phyloP scores from a whole-genome alignment of 139 green algal species.

The Nannochloris sp. region DNA sequence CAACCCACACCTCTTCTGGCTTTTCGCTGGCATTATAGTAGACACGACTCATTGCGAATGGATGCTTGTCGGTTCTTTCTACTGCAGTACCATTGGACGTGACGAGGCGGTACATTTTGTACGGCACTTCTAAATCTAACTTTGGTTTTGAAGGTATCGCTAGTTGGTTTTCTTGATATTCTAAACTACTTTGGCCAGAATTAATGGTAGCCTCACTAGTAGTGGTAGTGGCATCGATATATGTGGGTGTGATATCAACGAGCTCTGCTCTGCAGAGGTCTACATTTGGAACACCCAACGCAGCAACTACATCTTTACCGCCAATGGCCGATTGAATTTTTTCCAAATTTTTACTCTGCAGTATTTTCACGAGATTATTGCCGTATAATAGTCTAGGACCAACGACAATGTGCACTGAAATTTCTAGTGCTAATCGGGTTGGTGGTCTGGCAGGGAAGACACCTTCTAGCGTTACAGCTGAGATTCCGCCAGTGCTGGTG shows the following conservation, averaged over 20 bases:
- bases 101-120: slow-evolving; percentile 57
- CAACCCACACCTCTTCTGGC: slow-evolving; percentile 43
- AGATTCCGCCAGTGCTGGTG: background rate
- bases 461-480: slow-evolving; percentile 3
- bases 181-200: no score
- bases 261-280: background rate
- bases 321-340: no score
- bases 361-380: background rate
- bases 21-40: slow-evolving; percentile 38
- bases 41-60: slow-evolving; percentile 66
- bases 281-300: background rate
- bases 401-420: slow-evolving; percentile 4
- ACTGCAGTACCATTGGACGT: slow-evolving; percentile 27
- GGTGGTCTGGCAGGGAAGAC: background rate
- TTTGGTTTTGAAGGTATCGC: slow-evolving; percentile 27
- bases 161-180: no score
- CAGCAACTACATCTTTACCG: no score
- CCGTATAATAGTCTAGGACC: slow-evolving; percentile 2
- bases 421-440: background rate
- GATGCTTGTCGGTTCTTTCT: slow-evolving; percentile 61
- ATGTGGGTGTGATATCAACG: background rate
- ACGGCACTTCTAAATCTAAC: slow-evolving; percentile 55
- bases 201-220: background rate
- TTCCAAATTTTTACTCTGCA: background rate
- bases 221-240: background rate